Percentiles rank a stretch among this genome's conserved stretches.
Evolutionary conservation across 2,329 filamentous ascomycete genomes (phyloP).

Genomic region (Fusarium marasasianum): DNA sequence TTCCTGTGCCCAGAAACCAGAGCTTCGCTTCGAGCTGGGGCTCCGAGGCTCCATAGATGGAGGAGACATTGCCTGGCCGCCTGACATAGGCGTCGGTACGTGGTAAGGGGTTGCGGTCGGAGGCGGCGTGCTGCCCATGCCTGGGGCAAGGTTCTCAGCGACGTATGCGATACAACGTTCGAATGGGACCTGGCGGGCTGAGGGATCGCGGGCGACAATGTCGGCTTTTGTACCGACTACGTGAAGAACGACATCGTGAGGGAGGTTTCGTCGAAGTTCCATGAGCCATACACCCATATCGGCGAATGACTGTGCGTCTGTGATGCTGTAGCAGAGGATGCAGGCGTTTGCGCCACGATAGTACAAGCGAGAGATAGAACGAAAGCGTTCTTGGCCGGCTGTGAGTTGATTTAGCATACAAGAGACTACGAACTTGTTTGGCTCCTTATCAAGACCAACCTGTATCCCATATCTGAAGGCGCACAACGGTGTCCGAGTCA

Average conservation of each 20-base stretch:
- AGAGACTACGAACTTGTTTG: neutral
- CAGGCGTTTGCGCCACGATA: slow-evolving; percentile 95
- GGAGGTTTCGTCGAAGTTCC: slow-evolving; percentile 83
- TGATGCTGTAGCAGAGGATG: slow-evolving; percentile 95
- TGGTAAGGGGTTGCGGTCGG: slow-evolving; percentile 63
- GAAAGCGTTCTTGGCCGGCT: slow-evolving; percentile 93
- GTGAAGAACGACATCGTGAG: slow-evolving; percentile 83
- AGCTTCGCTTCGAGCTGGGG: slow-evolving; percentile 72
- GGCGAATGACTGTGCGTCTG: slow-evolving; percentile 82
- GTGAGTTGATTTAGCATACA: slow-evolving; percentile 21
- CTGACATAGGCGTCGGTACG: slow-evolving; percentile 35
- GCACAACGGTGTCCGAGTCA: slow-evolving; percentile 85
- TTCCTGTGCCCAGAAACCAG: slow-evolving; percentile 90
- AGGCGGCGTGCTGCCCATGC: slow-evolving; percentile 72
- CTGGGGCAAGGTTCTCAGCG: slow-evolving; percentile 86
- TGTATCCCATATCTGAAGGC: slow-evolving; percentile 97
- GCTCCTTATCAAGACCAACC: slow-evolving; percentile 52
- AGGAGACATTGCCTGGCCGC: slow-evolving; percentile 30
- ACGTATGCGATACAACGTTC: slow-evolving; percentile 97
- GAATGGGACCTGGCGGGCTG: slow-evolving; percentile 84
- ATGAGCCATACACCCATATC: slow-evolving; percentile 94
- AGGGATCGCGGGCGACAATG: slow-evolving; percentile 85
- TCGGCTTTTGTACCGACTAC: slow-evolving; percentile 97
- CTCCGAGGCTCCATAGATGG: slow-evolving; percentile 62
- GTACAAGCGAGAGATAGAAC: slow-evolving; percentile 93